These are phyloP conservation scores for Mikania micrantha DNA, from an alignment of 129 eudicot species.

Conservation along the genomic window DNA sequence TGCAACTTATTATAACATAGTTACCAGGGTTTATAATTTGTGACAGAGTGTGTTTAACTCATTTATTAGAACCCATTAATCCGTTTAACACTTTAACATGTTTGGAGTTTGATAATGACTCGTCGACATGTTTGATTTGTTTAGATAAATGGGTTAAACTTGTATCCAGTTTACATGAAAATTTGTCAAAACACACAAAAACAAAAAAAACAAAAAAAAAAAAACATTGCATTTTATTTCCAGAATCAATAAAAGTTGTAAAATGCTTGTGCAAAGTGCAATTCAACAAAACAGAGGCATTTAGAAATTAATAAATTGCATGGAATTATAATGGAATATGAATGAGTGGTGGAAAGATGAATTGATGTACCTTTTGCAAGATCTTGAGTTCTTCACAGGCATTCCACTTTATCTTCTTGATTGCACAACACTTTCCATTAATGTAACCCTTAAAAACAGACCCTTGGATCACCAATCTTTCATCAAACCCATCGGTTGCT, in stretches of 20 bases:
- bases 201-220: no score
- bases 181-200: no score
- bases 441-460: constrained; percentile 76
- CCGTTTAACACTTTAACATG: no score
- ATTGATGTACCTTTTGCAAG: constrained; percentile 66
- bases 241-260: not conserved
- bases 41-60: no score
- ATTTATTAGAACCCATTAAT: no score
- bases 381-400: constrained; percentile 94
- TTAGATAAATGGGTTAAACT: no score
- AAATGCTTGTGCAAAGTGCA: not conserved
- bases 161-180: no score
- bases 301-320: not conserved
- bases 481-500: constrained; percentile 79
- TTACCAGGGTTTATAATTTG: no score
- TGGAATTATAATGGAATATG: no score
- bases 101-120: no score
- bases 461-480: constrained; percentile 57
- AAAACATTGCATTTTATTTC: not conserved
- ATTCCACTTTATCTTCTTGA: constrained; percentile 98
- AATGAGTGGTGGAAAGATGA: no score
- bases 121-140: no score
- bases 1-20: not conserved
- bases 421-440: constrained; percentile 66
- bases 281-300: not conserved